Evolutionary conservation across 2,329 filamentous ascomycete genomes (phyloP).

Genomic region (Aspergillus spinulosporus): DNA sequence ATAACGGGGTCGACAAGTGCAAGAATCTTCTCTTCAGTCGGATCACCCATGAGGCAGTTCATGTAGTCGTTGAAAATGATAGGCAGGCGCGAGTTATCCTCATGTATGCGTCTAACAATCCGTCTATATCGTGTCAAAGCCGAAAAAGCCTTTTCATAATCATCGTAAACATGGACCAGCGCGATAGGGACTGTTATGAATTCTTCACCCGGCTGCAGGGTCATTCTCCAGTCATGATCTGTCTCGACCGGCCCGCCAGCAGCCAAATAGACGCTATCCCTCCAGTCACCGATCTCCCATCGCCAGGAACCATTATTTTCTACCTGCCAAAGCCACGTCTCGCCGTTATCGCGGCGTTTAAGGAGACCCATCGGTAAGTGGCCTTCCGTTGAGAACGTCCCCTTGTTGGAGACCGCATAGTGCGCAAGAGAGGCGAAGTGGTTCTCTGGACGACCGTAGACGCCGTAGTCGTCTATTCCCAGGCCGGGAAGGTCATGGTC

Average conservation of each 20-base stretch:
- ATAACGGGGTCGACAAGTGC: conserved; percentile 32
- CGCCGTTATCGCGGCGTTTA: conserved; percentile 21
- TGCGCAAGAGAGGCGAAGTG: conserved; percentile 23
- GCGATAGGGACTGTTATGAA: conserved; percentile 30
- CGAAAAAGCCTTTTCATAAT: conserved; percentile 27
- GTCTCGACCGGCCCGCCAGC: conserved; percentile 28
- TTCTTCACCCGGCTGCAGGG: conserved; percentile 23
- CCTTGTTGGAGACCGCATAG: conserved; percentile 28
- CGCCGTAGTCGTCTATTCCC: conserved; percentile 30
- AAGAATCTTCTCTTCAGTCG: conserved; percentile 35
- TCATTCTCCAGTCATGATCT: conserved; percentile 33
- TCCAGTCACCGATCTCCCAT: conserved; percentile 40
- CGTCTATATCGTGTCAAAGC: conserved; percentile 35
- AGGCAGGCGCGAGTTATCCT: conserved; percentile 30
- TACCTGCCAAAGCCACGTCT: conserved; percentile 40
- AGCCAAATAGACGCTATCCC: conserved; percentile 35
- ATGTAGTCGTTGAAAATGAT: conserved; percentile 45
- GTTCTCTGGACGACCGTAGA: conserved; percentile 22
- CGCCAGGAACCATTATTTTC: conserved; percentile 41
- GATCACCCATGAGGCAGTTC: conserved; percentile 45
- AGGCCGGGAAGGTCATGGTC: conserved; percentile 28
- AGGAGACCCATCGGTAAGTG: conserved; percentile 35
- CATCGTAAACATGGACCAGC: conserved; percentile 25
- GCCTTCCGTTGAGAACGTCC: conserved; percentile 33
- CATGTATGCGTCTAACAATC: conserved; percentile 30